Evolutionary conservation across 805 yeast species (phyloP).

Genomic region (Teunomyces funiuensis): DNA sequence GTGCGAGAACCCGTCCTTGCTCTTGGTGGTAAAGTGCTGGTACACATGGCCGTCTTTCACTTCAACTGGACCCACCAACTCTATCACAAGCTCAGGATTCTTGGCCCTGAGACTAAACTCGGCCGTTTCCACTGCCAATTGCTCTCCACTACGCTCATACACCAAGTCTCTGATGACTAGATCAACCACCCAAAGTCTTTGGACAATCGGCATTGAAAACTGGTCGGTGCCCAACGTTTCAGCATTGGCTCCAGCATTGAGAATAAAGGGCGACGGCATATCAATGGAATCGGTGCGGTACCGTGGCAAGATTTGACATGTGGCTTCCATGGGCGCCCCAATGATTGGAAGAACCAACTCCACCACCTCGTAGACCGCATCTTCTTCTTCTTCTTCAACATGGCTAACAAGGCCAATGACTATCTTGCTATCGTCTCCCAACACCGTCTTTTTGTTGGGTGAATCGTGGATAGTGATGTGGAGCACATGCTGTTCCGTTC

Average conservation of each 20-base stretch:
- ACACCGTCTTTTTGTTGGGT: constrained; percentile 13
- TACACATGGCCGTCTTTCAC: neutral
- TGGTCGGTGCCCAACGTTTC: constrained; percentile 13
- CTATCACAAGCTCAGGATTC: constrained; percentile 27
- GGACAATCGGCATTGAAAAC: constrained; percentile 30
- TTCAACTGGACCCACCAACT: constrained; percentile 10
- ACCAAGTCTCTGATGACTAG: constrained; percentile 5
- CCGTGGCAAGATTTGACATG: constrained; percentile 26
- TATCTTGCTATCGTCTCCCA: constrained; percentile 10
- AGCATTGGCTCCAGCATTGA: constrained; percentile 13
- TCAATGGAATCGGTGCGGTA: constrained; percentile 26
- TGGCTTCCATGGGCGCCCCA: constrained; percentile 23
- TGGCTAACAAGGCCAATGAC: constrained; percentile 25
- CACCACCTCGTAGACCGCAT: constrained; percentile 22
- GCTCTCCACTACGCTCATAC: constrained; percentile 4
- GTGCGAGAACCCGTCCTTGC: constrained; percentile 39
- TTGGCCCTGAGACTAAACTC: constrained; percentile 23
- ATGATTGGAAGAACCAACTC: constrained; percentile 22
- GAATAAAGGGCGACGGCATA: constrained; percentile 39
- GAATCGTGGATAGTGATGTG: constrained; percentile 23
- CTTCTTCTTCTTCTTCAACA: constrained; percentile 20
- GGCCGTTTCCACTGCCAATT: constrained; percentile 16
- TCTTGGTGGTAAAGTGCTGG: constrained; percentile 33
- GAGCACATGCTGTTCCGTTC: constrained; percentile 13
- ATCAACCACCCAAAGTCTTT: constrained; percentile 28